Evolutionary conservation across 2,329 filamentous ascomycete genomes (phyloP).

Genomic region (Volutella citrinella): DNA sequence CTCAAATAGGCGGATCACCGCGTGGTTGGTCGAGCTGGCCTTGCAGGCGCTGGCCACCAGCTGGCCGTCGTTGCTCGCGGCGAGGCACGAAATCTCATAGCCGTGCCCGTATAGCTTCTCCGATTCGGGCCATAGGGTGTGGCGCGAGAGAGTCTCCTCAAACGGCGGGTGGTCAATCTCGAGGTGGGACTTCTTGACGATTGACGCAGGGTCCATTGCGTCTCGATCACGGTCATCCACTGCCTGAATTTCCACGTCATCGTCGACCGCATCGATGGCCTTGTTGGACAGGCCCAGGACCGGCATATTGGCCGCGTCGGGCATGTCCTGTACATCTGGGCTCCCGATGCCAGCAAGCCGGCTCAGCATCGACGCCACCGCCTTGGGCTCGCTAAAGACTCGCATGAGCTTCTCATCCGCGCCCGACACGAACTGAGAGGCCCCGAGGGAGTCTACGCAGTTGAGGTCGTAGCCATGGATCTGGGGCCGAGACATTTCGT

Average conservation of each 20-base stretch:
- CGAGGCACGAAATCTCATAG: conserved; percentile 90
- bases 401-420: conserved; percentile 98
- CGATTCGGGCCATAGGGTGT: conserved; percentile 91
- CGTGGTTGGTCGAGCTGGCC: conserved; percentile 89
- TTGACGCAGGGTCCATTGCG: conserved; percentile 52
- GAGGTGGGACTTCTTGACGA: conserved; percentile 59
- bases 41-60: conserved; percentile 90
- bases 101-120: conserved; percentile 98
- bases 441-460: conserved; percentile 76
- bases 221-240: conserved; percentile 50
- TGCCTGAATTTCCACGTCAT: conserved; percentile 43
- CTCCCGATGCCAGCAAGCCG: conserved; percentile 61
- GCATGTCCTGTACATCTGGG: conserved; percentile 48
- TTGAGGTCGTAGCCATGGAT: conserved; percentile 99
- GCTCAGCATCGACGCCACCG: conserved; percentile 71
- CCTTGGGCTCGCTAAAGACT: conserved; percentile 86
- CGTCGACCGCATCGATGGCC: conserved; percentile 63
- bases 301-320: conserved; percentile 90
- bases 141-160: conserved; percentile 84
- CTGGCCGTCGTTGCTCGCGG: conserved; percentile 69
- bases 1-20: conserved; percentile 89
- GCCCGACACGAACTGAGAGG: conserved; percentile 82
- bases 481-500: conserved; percentile 92
- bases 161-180: conserved; percentile 72
- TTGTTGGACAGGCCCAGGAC: conserved; percentile 96